Base-by-base conservation (phyloP, 805 yeast genomes). In the Ogataea pilisensis region DNA sequence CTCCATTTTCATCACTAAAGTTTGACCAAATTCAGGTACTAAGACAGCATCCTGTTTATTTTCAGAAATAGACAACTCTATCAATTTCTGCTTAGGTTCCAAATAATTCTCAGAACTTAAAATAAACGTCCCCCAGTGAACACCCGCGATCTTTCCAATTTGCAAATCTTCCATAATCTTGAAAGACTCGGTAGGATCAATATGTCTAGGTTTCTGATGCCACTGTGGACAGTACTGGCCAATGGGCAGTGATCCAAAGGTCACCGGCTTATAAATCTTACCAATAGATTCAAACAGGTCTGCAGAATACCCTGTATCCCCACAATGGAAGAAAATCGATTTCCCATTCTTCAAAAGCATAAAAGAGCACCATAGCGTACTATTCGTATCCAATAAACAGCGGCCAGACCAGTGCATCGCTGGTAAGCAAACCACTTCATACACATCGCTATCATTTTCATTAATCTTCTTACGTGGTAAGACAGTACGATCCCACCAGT, bases 341-440 rank as follows among this genome's bases (percentile, higher is more conserved):
- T 76, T 69, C 0, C 80, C 82, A 48, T 85, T 75, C 43, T 78
- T 75, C 38, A 79, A 67, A 8, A 91, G 58, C 49, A 91, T 55
- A 54, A 82, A 91, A 0, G 96, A 87, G 53, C 95, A 86, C 98
- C 98, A 91, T 38, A 91, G 65, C 0, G 95, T 76, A 19, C 68
- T 65, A 61, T 91, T 91, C 2, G 95, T 75, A 59, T 91, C 98
- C 16, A 80, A 56, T n/a, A 90, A 61, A 26, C 75, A 74, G 28
- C 96, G 65, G 0, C 98, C 98, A 1, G 95, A 85, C 98, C 98
- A 91, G 63, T 91, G 98, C 95, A 84, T 83, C 0, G 97, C 88
- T 0, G 98, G 98, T 0, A 93, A 75, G 60, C 96, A 86, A 1
- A 86, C 90, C 14, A 91, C 69, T 50, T 86, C 89, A 67, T 83